These are phyloP conservation scores for Endoconidiophora laricicola DNA, from an alignment of 2,329 filamentous ascomycete genomes.

Conservation along the genomic window DNA sequence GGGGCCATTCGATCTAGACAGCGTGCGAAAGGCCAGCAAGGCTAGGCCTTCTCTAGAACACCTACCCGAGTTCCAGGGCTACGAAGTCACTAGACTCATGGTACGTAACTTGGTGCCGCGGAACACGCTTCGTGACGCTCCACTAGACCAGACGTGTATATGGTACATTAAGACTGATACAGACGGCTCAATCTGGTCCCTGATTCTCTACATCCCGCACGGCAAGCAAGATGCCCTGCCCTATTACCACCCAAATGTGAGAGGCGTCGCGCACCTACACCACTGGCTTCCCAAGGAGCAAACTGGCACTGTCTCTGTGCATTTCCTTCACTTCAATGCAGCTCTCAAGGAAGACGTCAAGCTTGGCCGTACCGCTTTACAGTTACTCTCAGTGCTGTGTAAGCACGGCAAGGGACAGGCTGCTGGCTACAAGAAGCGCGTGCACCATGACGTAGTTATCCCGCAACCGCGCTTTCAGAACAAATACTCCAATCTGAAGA, in stretches of 20 bases:
- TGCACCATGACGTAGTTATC: conserved; percentile 68
- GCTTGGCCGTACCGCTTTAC: conserved; percentile 49
- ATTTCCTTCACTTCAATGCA: conserved; percentile 37
- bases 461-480: conserved; percentile 64
- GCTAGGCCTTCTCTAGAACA: conserved; percentile 1
- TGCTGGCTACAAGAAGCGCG: conserved; percentile 60
- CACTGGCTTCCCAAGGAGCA: conserved; percentile 29
- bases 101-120: conserved; percentile 67
- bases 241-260: conserved; percentile 74
- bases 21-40: neutral
- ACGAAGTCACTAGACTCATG: conserved; percentile 26
- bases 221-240: conserved; percentile 47
- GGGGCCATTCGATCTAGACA: conserved; percentile 9
- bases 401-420: conserved; percentile 55
- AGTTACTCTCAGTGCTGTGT: conserved; percentile 49
- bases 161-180: conserved; percentile 34
- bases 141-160: conserved; percentile 69
- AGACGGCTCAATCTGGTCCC: conserved; percentile 18
- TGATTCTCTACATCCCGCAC: conserved; percentile 66
- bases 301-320: conserved; percentile 37
- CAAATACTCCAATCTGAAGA: conserved; percentile 66
- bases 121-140: conserved; percentile 58
- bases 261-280: conserved; percentile 60
- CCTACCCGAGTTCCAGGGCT: conserved; percentile 24
- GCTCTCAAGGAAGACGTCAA: conserved; percentile 22